A percentile compares a stretch with the other conserved stretches of the same genome.
phyloP scores from a whole-genome alignment of 1,284 basidiomycete species.

The Schizophyllum amplum region DNA sequence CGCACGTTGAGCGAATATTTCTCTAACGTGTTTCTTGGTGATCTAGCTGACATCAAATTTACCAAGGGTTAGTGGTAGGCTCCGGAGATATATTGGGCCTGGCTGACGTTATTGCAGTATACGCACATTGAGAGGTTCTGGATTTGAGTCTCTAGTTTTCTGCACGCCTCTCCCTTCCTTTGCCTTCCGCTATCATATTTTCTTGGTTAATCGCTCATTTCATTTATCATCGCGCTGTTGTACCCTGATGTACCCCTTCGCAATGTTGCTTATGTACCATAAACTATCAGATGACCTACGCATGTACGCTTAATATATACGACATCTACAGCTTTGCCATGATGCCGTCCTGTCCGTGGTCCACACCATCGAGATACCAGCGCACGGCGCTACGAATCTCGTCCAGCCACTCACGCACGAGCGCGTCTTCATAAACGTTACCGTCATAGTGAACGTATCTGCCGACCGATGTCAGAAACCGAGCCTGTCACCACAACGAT shows the following conservation, averaged over 20 bases:
- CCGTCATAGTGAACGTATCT: constrained; percentile 1
- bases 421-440: neutral
- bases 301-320: too few relatives aligned
- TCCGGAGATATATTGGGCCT: neutral
- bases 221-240: neutral
- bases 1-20: too few relatives aligned
- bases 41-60: neutral
- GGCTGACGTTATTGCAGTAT: neutral
- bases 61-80: neutral
- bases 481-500: neutral
- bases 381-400: neutral
- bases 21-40: too few relatives aligned
- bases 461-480: neutral
- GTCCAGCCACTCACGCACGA: constrained; percentile 3
- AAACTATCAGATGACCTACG: too few relatives aligned
- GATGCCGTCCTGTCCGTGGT: neutral
- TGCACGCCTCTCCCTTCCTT: too few relatives aligned
- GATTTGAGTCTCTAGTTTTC: neutral
- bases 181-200: neutral
- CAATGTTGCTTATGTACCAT: too few relatives aligned
- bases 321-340: neutral
- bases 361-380: neutral
- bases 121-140: neutral
- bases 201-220: neutral
- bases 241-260: neutral